phyloP scores from a whole-genome alignment of 2,329 filamentous ascomycete genomes.

The Lasiodiplodia theobromae region DNA sequence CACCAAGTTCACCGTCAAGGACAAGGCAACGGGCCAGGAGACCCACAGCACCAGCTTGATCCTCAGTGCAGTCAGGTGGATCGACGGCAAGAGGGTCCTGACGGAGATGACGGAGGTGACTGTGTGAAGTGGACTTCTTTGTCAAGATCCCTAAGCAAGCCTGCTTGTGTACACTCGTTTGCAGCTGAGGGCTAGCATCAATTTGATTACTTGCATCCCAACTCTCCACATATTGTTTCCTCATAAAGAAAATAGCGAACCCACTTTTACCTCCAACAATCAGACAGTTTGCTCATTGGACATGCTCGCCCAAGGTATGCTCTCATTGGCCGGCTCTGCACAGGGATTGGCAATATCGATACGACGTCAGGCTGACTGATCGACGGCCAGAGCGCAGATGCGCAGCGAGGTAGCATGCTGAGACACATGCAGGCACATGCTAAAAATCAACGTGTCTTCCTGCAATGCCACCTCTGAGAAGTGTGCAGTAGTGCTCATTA shows the following conservation, averaged over 20 bases:
- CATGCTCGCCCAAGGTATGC: neutral
- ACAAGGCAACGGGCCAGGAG: conserved; percentile 30
- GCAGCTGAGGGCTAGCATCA: too few relatives aligned
- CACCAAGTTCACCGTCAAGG: conserved; percentile 17
- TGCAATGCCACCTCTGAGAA: neutral
- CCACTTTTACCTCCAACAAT: neutral
- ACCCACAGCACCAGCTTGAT: conserved; percentile 23
- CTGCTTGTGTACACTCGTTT: neutral
- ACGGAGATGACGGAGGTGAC: conserved; percentile 27
- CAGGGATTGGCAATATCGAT: neutral
- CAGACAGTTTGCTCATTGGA: neutral
- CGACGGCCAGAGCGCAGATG: neutral
- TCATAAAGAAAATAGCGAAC: too few relatives aligned
- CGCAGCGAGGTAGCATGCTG: neutral
- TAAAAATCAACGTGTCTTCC: neutral
- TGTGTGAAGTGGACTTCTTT: neutral
- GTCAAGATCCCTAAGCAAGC: neutral
- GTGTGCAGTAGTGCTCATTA: neutral
- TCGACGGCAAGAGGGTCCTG: conserved; percentile 30
- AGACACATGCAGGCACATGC: neutral
- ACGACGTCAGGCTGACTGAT: neutral
- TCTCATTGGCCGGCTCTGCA: neutral
- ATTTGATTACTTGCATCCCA: too few relatives aligned
- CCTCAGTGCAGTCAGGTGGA: conserved; percentile 29
- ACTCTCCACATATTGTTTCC: too few relatives aligned